Conservation (phyloP, 805 yeast species). For the Nakazawaea pomicola region DNA sequence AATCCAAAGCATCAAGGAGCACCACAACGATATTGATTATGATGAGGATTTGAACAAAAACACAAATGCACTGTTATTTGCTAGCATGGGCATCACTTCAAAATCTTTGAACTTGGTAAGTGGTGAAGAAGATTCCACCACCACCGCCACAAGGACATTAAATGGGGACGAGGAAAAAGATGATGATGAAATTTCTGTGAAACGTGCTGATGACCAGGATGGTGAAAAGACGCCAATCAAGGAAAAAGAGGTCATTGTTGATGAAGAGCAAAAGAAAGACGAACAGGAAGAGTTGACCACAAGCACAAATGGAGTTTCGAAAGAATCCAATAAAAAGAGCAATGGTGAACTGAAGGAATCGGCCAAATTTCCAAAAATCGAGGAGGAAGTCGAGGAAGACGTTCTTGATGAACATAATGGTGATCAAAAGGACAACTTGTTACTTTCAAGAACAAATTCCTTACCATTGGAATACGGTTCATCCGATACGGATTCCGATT, state of each 20-base stretch:
- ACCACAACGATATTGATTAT: constrained; percentile 4
- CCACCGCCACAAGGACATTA: neutral
- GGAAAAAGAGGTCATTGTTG: neutral
- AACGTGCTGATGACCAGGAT: neutral
- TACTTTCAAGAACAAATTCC: constrained; percentile 1
- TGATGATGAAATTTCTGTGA: neutral
- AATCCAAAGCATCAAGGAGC: neutral
- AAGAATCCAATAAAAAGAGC: neutral
- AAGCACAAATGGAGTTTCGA: too few relatives aligned
- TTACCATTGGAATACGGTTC: constrained; percentile 4
- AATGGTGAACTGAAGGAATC: neutral
- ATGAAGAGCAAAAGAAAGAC: too few relatives aligned
- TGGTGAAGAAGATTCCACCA: neutral
- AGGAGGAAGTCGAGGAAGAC: neutral
- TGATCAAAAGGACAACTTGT: neutral
- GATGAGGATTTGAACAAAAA: constrained; percentile 9
- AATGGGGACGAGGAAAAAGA: neutral
- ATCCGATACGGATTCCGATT: constrained; percentile 11
- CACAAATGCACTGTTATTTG: constrained; percentile 14
- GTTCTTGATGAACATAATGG: neutral
- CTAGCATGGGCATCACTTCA: constrained; percentile 23
- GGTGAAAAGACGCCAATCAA: neutral
- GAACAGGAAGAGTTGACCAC: too few relatives aligned
- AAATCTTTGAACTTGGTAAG: constrained; percentile 14
- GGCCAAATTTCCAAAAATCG: neutral